Base-by-base conservation (phyloP, 768 basidiomycete genomes). In the Strobilomyces dryophilus region DNA sequence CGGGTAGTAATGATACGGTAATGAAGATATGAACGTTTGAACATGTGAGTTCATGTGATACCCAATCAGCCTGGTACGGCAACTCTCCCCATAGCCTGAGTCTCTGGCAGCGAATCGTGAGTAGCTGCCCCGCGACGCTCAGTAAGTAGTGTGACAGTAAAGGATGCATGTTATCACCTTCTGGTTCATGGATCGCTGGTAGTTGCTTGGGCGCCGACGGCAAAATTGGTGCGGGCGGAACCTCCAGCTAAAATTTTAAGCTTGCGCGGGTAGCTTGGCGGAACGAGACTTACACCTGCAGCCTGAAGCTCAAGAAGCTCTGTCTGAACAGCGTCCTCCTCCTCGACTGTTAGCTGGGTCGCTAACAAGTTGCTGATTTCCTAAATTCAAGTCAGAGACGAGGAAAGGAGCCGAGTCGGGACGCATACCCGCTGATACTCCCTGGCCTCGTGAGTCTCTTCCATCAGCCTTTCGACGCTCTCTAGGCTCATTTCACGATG, bases 401-500 rank as follows among this genome's bases (percentile, higher is more conserved):
- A n/a, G 2, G 27, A 14, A 44, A 36, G 12, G 9, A 39, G 7
- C 29, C 4, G n/a, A n/a, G 18, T 32, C 17, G 24, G 54, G 58
- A 44, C 12, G 68, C 80, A 37, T 55, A 93, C 95, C 66, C 78
- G 75, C 65, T 99, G 93, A 68, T 98, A 98, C 55, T 85, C 93
- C 58, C 89, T 80, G 12, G 93, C 97, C 64, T 98, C 95, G 4
- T 82, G 81, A 0, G 95, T 97, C 71, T 97, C 92, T 59, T 88
- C 92, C 75, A 99, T 78, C 47, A 98, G 74, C 65, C 83, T 89
- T 78, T 98, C 95, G n/a, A 98, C 95, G 54, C 76, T 84, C 68
- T 97, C 93, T 9, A 93, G 62, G 60, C 85, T 92, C 83, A 99
- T 84, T 69, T 98, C 93, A 61, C 85, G 85, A 69, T 99, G 94